Evolutionary conservation across 2,329 filamentous ascomycete genomes (phyloP).

Genomic region (Plenodomus tracheiphilus): DNA sequence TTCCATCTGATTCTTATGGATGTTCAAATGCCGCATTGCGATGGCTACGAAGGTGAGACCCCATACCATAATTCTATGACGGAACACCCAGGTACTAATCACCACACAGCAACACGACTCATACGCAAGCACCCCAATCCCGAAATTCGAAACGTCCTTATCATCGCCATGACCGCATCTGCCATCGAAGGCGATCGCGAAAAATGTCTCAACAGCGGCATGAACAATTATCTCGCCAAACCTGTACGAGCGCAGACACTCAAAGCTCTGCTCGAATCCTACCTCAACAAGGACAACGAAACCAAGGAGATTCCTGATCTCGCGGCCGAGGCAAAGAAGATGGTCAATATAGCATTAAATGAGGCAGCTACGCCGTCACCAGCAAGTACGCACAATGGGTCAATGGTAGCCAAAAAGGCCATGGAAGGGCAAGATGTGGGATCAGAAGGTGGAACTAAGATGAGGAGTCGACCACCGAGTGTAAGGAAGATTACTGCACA

Average conservation of each 20-base stretch:
- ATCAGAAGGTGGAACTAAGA: constrained; percentile 4
- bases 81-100: neutral
- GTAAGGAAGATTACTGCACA: constrained; percentile 19
- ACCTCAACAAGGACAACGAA: constrained; percentile 58
- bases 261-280: constrained; percentile 77
- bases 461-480: constrained; percentile 14
- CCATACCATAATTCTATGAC: neutral
- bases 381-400: neutral
- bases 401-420: neutral
- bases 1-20: constrained; percentile 96
- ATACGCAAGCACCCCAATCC: constrained; percentile 77
- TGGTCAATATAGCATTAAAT: constrained; percentile 43
- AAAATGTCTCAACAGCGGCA: constrained; percentile 91
- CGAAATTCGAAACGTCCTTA: constrained; percentile 77
- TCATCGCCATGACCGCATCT: constrained; percentile 96
- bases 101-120: constrained; percentile 68
- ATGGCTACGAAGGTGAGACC: constrained; percentile 71
- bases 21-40: constrained; percentile 91
- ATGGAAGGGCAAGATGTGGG: constrained; percentile 1
- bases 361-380: constrained; percentile 17
- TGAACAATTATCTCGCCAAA: constrained; percentile 97
- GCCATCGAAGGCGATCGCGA: constrained; percentile 94
- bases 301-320: constrained; percentile 45
- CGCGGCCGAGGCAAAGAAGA: constrained; percentile 50
- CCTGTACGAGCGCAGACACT: constrained; percentile 88